Percentiles rank a stretch among this genome's conserved stretches.
Evolutionary conservation across 1,139 yeast genomes (phyloP).

Genomic region (Candida sp.): DNA sequence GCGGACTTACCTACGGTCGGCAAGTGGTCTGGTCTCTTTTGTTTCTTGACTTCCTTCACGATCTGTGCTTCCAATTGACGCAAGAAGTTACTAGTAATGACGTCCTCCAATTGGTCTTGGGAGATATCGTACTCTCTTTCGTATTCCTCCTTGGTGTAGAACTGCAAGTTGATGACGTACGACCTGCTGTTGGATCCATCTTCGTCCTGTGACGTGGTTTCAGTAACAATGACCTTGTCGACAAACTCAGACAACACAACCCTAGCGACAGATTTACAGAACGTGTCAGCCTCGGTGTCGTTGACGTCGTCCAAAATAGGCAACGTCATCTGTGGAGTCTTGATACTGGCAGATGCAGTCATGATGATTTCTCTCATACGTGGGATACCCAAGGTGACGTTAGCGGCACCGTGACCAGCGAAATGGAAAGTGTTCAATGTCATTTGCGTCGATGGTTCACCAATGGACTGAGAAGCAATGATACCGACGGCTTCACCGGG

Average conservation of each 20-base stretch:
- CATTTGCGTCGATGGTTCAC: slow-evolving; percentile 99
- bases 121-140: slow-evolving; percentile 88
- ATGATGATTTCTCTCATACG: slow-evolving; percentile 99
- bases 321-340: slow-evolving; percentile 98
- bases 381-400: slow-evolving; percentile 99
- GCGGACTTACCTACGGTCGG: slow-evolving; percentile 79
- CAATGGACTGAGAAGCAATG: slow-evolving; percentile 97
- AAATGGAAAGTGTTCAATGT: slow-evolving; percentile 99
- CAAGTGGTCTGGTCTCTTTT: slow-evolving; percentile 60
- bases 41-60: slow-evolving; percentile 82
- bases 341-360: slow-evolving; percentile 96
- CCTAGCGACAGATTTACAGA: slow-evolving; percentile 89
- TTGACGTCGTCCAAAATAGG: slow-evolving; percentile 81
- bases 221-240: slow-evolving; percentile 85
- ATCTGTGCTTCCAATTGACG: slow-evolving; percentile 72
- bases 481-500: slow-evolving; percentile 99
- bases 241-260: slow-evolving; percentile 89
- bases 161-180: slow-evolving; percentile 73
- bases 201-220: slow-evolving; percentile 70
- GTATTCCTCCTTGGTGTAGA: slow-evolving; percentile 81
- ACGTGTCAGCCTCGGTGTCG: slow-evolving; percentile 89
- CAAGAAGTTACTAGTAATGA: slow-evolving; percentile 69
- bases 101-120: slow-evolving; percentile 76
- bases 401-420: slow-evolving; percentile 99
- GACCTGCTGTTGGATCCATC: slow-evolving; percentile 66